Evolutionary conservation across 768 basidiomycete genomes (phyloP).

Genomic region (Coprinopsis cinerea): DNA sequence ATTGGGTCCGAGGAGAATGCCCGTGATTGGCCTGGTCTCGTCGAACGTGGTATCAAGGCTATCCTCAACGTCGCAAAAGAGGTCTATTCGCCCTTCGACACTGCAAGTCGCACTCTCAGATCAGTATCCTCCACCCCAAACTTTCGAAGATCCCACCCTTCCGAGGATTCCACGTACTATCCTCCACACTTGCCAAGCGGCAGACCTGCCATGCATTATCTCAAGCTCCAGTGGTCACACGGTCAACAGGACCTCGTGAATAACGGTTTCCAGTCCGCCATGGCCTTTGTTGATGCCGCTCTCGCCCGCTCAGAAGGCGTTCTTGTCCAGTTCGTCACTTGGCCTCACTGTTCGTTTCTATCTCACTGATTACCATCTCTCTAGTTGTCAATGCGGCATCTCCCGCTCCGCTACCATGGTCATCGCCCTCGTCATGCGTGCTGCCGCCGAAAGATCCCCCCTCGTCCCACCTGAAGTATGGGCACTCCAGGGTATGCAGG

Average conservation of each 20-base stretch:
- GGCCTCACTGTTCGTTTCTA: conserved; percentile 12
- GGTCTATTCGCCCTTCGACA: conserved; percentile 67
- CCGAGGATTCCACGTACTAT: conserved; percentile 50
- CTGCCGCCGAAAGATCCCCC: conserved; percentile 65
- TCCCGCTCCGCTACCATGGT: conserved; percentile 86
- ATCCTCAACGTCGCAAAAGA: conserved; percentile 94
- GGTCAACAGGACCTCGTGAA: conserved; percentile 86
- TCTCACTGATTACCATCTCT: conserved; percentile 17
- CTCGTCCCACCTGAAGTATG: conserved; percentile 70
- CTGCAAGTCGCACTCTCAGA: conserved; percentile 44
- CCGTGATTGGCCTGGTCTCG: conserved; percentile 67
- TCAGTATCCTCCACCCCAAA: conserved; percentile 66
- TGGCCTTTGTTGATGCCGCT: conserved; percentile 77
- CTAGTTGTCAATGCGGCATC: conserved; percentile 89
- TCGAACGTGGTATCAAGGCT: conserved; percentile 67
- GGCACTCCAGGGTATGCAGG: conserved; percentile 83
- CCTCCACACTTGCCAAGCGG: conserved; percentile 63
- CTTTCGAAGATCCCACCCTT: conserved; percentile 33
- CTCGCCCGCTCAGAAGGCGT: conserved; percentile 72
- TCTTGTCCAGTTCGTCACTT: conserved; percentile 69
- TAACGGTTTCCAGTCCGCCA: conserved; percentile 71
- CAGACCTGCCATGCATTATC: conserved; percentile 78
- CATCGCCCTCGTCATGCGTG: conserved; percentile 90
- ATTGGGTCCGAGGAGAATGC: conserved; percentile 92
- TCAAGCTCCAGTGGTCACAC: conserved; percentile 89